Evolutionary conservation across 2,329 filamentous ascomycete genomes (phyloP), one percentile per base, ranked within the genome.

Genomic region (Neodidymelliopsis sp.): DNA sequence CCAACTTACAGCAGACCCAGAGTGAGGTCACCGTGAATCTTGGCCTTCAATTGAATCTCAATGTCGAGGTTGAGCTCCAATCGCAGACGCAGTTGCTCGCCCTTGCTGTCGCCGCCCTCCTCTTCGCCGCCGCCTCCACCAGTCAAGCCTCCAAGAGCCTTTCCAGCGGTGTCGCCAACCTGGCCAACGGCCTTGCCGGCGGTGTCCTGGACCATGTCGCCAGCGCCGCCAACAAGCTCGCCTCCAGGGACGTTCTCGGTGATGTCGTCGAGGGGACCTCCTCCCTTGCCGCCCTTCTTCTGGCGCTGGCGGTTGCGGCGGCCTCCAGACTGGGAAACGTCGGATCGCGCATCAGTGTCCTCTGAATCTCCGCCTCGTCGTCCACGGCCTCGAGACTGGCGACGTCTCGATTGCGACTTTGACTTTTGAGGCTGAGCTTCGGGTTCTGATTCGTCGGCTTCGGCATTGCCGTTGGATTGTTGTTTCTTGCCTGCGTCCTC

Each of bases 1-100:
- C 15, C 28, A 28, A 75, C 75, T 69, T 74, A 77, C 75, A 81
- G 73, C 60, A 81, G 61, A 65, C 78, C 82, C 43, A 85, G 65
- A n/a, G 83, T 85, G 51, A 85, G 72, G 61, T 85, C 83, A 72
- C 83, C 83, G 56, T 84, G 82, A 58, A 85, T 85, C 70, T 82
- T 84, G n/a, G 83, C 83, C 75, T 85, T 85, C 35, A 85, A 71
- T 63, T 85, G 81, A 44, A 85, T 78, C 65, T 85, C 83, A 64
- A 85, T 83, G 65, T 85, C 83, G 52, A 85, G 71, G 61, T 85
- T 85, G 57, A 85, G 71, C 59, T 85, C 83, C 54, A 85, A 62
- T 59, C 81, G 74, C 69, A 85, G 60, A 59, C 81, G 79, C 56
- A 85, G 73, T 61, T 82, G 77, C 65, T 79, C 77, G 52, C 75